Evolutionary conservation across 176 grass and related monocot species (phyloP).

Genomic region (Raddia distichophylla): DNA sequence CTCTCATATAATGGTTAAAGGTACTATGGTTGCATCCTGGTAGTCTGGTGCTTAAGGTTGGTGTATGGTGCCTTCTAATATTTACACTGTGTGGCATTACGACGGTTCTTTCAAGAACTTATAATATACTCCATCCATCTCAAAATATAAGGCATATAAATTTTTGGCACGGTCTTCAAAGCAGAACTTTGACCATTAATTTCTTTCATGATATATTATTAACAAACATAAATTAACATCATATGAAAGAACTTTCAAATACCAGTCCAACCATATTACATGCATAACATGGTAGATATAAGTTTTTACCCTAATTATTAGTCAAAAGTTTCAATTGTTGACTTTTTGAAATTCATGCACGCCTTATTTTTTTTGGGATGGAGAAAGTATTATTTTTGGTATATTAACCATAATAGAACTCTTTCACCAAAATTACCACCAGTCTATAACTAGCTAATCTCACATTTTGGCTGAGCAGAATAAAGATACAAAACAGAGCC

Average conservation of each 20-base stretch:
- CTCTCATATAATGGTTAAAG: constrained; percentile 6
- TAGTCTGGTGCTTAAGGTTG: constrained; percentile 21
- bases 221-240: too few relatives aligned
- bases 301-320: too few relatives aligned
- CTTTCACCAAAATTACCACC: not conserved
- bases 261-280: too few relatives aligned
- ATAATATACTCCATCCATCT: not conserved
- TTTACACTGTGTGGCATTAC: not conserved
- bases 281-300: too few relatives aligned
- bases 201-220: too few relatives aligned
- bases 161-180: too few relatives aligned
- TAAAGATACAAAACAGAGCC: not conserved
- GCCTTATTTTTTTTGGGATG: too few relatives aligned
- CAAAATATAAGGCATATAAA: too few relatives aligned
- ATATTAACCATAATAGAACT: not conserved
- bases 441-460: not conserved
- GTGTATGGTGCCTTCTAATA: not conserved
- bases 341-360: too few relatives aligned
- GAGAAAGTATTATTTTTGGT: not conserved
- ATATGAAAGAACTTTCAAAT: too few relatives aligned
- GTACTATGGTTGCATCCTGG: constrained; percentile 23
- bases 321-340: too few relatives aligned
- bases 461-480: not conserved
- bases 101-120: not conserved
- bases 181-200: too few relatives aligned